Conservation (phyloP, 1,284 basidiomycete species). For the Agaricales sp. region DNA sequence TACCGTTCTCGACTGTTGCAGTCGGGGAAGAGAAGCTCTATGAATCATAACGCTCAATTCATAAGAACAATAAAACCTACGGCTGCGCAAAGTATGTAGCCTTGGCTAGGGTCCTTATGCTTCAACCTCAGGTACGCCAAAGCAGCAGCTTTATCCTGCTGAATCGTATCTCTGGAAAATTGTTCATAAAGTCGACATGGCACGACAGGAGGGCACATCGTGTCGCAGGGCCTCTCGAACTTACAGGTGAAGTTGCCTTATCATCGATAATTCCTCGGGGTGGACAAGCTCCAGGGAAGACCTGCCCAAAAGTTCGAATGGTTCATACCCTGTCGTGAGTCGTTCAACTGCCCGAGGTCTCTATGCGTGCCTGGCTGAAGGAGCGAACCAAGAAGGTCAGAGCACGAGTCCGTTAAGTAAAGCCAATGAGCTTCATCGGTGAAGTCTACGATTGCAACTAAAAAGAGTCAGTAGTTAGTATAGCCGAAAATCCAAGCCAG, state of each 20-base stretch:
- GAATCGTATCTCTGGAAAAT: conserved; percentile 49
- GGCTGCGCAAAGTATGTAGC: conserved; percentile 60
- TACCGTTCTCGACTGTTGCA: conserved; percentile 42
- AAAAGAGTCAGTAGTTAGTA: conserved; percentile 6
- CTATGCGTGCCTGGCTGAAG: conserved; percentile 3
- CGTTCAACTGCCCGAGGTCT: conserved; percentile 3
- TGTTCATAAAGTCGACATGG: conserved; percentile 6
- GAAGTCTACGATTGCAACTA: conserved; percentile 69
- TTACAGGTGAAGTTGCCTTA: conserved; percentile 58
- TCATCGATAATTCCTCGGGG: conserved; percentile 58
- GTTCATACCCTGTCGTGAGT: conserved; percentile 47
- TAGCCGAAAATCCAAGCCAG: conserved; percentile 3
- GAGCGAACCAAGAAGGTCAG: conserved; percentile 53
- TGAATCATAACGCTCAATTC: conserved; percentile 26
- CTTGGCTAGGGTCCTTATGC: conserved; percentile 64
- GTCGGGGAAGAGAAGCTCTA: conserved; percentile 9
- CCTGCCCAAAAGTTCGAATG: conserved; percentile 52
- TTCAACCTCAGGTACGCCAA: conserved; percentile 64
- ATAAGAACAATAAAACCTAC: too few relatives aligned
- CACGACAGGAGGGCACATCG: conserved; percentile 6
- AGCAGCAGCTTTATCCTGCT: conserved; percentile 64
- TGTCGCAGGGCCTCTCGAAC: conserved; percentile 13
- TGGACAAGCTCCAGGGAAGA: conserved; percentile 64
- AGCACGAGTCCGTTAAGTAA: conserved; percentile 59
- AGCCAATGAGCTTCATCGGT: conserved; percentile 65